Conservation (phyloP, 139 green algal species). For the Tetradesmus obliquus region DNA sequence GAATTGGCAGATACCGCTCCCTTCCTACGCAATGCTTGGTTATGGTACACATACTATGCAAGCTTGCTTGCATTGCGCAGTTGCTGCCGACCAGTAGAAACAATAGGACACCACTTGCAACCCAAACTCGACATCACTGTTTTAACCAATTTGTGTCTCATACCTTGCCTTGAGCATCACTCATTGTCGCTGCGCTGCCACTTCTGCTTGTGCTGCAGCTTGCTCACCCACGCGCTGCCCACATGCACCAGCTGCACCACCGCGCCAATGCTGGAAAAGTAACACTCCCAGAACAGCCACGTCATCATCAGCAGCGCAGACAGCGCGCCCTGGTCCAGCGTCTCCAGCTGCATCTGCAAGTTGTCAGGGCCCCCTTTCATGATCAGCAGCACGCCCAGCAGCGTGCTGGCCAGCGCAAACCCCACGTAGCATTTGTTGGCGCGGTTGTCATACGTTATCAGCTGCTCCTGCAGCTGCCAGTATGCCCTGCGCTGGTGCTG, state of each 20-base stretch:
- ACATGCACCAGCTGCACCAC: slow-evolving; percentile 6
- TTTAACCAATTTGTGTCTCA: too few species aligned
- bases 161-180: neutral
- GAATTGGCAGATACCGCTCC: too few species aligned
- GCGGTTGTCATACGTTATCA: neutral
- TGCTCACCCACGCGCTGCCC: neutral
- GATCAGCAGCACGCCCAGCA: slow-evolving; percentile 24
- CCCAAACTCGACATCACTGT: too few species aligned
- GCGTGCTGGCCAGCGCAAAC: slow-evolving; percentile 37
- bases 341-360: slow-evolving; percentile 21
- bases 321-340: neutral
- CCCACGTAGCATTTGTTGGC: slow-evolving; percentile 25
- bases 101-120: too few species aligned
- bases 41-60: too few species aligned
- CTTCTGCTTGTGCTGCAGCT: slow-evolving; percentile 26
- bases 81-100: too few species aligned
- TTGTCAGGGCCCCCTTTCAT: slow-evolving; percentile 11
- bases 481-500: slow-evolving; percentile 25
- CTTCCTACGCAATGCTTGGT: too few species aligned
- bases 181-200: neutral
- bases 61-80: too few species aligned
- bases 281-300: slow-evolving; percentile 15
- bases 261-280: slow-evolving; percentile 9
- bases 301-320: slow-evolving; percentile 11
- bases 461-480: slow-evolving; percentile 38